A percentile compares a stretch with the other conserved stretches of the same genome.
Conservation (phyloP, 2,329 filamentous ascomycete genomes). For the Pseudomassariella vexata region DNA sequence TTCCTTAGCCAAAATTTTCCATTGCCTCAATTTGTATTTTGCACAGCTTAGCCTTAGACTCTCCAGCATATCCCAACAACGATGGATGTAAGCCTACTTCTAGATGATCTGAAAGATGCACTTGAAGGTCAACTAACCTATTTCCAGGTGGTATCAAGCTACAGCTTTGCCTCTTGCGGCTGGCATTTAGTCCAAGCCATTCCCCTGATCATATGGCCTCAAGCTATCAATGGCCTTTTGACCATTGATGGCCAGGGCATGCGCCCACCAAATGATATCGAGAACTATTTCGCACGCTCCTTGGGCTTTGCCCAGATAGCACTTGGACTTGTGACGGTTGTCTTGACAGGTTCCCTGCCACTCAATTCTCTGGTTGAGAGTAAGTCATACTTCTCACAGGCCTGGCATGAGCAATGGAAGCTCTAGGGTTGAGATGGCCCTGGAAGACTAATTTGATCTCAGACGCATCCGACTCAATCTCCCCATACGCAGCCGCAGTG, state of each 20-base stretch:
- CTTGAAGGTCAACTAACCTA: background rate
- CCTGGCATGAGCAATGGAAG: too few relatives aligned
- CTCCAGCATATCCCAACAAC: too few relatives aligned
- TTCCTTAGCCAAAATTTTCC: too few relatives aligned
- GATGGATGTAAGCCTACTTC: too few relatives aligned
- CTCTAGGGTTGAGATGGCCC: too few relatives aligned
- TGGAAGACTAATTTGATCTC: background rate
- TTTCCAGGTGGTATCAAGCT: slow-evolving; percentile 42
- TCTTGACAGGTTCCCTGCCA: slow-evolving; percentile 67
- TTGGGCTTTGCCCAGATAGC: slow-evolving; percentile 63
- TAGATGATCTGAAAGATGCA: too few relatives aligned
- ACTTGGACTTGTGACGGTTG: slow-evolving; percentile 57
- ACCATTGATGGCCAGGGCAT: slow-evolving; percentile 6
- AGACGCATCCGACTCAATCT: slow-evolving; percentile 26
- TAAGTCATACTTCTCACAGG: slow-evolving; percentile 15
- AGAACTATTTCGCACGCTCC: slow-evolving; percentile 68
- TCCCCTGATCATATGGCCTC: slow-evolving; percentile 41
- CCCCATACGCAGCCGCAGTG: slow-evolving; percentile 61
- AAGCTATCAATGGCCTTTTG: slow-evolving; percentile 40
- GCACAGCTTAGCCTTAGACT: too few relatives aligned
- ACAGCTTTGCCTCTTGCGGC: slow-evolving; percentile 44
- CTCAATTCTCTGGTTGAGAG: slow-evolving; percentile 45
- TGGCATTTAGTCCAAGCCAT: slow-evolving; percentile 45
- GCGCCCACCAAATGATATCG: slow-evolving; percentile 42
- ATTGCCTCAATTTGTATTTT: too few relatives aligned